These are phyloP conservation scores for Metschnikowia picachoensis DNA, from an alignment of 805 yeast species.

Conservation along the genomic window DNA sequence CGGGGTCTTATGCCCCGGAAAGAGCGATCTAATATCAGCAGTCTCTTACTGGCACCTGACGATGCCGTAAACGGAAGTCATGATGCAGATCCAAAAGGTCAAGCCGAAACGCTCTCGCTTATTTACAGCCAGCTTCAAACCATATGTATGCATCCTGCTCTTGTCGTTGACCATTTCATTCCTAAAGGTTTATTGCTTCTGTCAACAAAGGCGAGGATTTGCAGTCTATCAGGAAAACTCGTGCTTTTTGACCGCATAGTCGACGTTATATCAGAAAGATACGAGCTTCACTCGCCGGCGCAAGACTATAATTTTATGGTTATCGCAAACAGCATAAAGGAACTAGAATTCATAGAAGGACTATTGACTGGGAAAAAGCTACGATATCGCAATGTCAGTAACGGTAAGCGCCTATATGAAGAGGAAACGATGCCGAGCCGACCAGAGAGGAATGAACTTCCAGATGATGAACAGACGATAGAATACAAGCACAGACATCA, in stretches of 20 bases:
- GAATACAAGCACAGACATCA: conserved; percentile 11
- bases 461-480: conserved; percentile 11
- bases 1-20: conserved; percentile 21
- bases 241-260: conserved; percentile 48
- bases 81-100: not conserved
- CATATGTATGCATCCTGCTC: conserved; percentile 63
- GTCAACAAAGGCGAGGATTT: conserved; percentile 57
- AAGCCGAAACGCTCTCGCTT: conserved; percentile 26
- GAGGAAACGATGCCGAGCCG: conserved; percentile 14
- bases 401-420: conserved; percentile 50
- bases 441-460: conserved; percentile 6
- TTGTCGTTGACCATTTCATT: conserved; percentile 72
- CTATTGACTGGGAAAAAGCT: conserved; percentile 68
- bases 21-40: conserved; percentile 35
- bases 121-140: conserved; percentile 44
- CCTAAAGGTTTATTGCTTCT: conserved; percentile 64
- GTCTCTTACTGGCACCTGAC: conserved; percentile 26
- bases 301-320: conserved; percentile 31
- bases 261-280: conserved; percentile 29
- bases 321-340: conserved; percentile 61
- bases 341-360: conserved; percentile 75
- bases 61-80: conserved; percentile 5
- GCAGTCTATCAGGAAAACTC: conserved; percentile 57
- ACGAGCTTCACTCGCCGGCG: conserved; percentile 3
- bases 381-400: conserved; percentile 63